Conservation (phyloP, 2,329 filamentous ascomycete species). For the Pseudodiploospora longispora region DNA sequence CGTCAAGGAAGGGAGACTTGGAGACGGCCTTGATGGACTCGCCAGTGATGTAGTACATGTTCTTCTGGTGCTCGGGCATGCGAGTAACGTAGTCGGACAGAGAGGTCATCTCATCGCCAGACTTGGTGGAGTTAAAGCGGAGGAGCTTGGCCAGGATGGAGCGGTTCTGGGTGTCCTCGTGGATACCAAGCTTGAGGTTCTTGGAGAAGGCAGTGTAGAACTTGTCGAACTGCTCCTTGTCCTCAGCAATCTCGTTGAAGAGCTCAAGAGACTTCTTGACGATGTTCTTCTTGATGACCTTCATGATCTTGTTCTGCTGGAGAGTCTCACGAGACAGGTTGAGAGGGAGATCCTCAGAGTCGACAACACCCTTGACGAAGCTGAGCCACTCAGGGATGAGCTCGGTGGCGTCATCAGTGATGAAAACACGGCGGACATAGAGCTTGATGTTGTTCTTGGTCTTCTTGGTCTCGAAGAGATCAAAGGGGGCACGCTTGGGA, state of each 20-base stretch:
- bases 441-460: constrained; percentile 99
- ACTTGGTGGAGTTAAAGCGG: constrained; percentile 98
- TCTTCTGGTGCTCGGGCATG: constrained; percentile 99
- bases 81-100: constrained; percentile 96
- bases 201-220: constrained; percentile 99
- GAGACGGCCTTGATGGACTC: constrained; percentile 97
- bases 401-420: constrained; percentile 98
- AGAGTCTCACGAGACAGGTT: constrained; percentile 99
- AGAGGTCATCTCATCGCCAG: constrained; percentile 89
- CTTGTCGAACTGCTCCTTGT: constrained; percentile 99
- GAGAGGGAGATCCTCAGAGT: constrained; percentile 98
- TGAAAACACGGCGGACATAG: constrained; percentile 99
- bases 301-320: constrained; percentile 99
- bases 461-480: constrained; percentile 99
- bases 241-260: constrained; percentile 97
- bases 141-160: constrained; percentile 89
- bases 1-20: constrained; percentile 98
- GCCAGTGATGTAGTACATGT: constrained; percentile 99
- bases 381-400: constrained; percentile 98
- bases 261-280: constrained; percentile 99
- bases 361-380: constrained; percentile 99
- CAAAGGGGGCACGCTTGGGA: constrained; percentile 98
- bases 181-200: constrained; percentile 99
- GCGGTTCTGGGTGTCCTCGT: constrained; percentile 99
- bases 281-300: constrained; percentile 99